A percentile compares a stretch with the other conserved stretches of the same genome.
These are phyloP conservation scores for Cubamyces sp. DNA, from an alignment of 768 basidiomycete genomes.

Conservation along the genomic window DNA sequence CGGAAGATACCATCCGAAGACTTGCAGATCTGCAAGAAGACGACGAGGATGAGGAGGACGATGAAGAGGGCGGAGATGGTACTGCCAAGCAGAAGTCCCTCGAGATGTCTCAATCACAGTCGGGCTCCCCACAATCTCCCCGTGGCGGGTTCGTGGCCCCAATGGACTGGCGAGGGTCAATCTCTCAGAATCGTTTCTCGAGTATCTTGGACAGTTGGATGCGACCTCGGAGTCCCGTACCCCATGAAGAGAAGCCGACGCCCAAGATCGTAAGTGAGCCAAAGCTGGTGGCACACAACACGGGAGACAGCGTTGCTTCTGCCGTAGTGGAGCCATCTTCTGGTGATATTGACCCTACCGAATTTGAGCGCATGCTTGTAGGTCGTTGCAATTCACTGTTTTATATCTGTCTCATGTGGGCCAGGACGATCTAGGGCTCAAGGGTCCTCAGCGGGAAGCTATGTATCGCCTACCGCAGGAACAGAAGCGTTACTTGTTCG, in stretches of 20 bases:
- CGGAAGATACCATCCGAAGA: slow-evolving; percentile 53
- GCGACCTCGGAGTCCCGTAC: slow-evolving; percentile 45
- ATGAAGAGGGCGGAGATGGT: slow-evolving; percentile 49
- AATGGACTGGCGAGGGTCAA: slow-evolving; percentile 55
- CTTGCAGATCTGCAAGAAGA: slow-evolving; percentile 54
- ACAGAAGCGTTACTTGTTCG: slow-evolving; percentile 69
- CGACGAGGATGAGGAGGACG: slow-evolving; percentile 44
- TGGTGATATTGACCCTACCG: slow-evolving; percentile 33
- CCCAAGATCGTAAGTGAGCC: slow-evolving; percentile 75
- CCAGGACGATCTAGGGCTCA: slow-evolving; percentile 75
- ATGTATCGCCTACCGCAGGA: slow-evolving; percentile 65
- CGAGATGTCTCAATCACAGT: slow-evolving; percentile 19
- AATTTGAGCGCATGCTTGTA: slow-evolving; percentile 76
- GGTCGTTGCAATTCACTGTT: slow-evolving; percentile 27
- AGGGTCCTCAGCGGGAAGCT: slow-evolving; percentile 64
- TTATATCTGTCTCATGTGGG: slow-evolving; percentile 4
- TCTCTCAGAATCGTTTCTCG: slow-evolving; percentile 64
- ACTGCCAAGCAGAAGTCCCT: slow-evolving; percentile 60
- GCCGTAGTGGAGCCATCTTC: slow-evolving; percentile 19
- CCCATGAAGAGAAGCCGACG: slow-evolving; percentile 38
- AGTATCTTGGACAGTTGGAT: slow-evolving; percentile 72
- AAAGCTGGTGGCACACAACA: slow-evolving; percentile 53
- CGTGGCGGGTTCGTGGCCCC: slow-evolving; percentile 29
- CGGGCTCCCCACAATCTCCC: slow-evolving; percentile 26
- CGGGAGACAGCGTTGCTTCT: slow-evolving; percentile 34